A percentile compares a stretch with the other conserved stretches of the same genome.
phyloP scores from a whole-genome alignment of 306 rosid genomes.

The Dalbergia cultrata region DNA sequence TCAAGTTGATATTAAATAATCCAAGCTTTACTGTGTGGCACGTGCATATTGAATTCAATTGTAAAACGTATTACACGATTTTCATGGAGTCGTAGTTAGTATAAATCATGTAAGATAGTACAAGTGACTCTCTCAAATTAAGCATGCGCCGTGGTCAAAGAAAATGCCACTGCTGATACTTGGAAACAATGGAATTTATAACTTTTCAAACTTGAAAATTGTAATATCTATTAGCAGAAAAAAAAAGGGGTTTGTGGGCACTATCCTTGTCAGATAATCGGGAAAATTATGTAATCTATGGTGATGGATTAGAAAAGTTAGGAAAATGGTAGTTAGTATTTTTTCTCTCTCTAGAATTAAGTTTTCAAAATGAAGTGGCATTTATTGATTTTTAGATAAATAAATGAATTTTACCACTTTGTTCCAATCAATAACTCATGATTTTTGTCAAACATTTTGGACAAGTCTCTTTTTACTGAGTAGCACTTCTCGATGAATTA shows the following conservation, averaged over 20 bases:
- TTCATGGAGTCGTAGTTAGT: background rate
- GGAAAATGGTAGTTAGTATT: no score
- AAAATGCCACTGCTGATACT: background rate
- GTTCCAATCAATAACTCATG: no score
- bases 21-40: background rate
- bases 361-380: no score
- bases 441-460: no score
- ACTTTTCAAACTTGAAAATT: background rate
- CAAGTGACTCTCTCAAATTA: background rate
- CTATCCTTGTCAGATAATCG: background rate
- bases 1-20: background rate
- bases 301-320: no score
- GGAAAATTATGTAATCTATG: background rate
- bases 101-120: background rate
- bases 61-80: background rate
- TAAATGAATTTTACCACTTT: no score
- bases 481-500: no score
- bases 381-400: no score
- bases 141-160: background rate
- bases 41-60: background rate
- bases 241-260: background rate
- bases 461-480: no score
- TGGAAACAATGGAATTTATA: background rate
- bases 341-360: no score
- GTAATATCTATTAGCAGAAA: background rate